Evolutionary conservation across 1,139 yeast genomes (phyloP), one percentile per base, ranked within the genome.

Genomic region (Hemisphaericaspora xylofermentans): DNA sequence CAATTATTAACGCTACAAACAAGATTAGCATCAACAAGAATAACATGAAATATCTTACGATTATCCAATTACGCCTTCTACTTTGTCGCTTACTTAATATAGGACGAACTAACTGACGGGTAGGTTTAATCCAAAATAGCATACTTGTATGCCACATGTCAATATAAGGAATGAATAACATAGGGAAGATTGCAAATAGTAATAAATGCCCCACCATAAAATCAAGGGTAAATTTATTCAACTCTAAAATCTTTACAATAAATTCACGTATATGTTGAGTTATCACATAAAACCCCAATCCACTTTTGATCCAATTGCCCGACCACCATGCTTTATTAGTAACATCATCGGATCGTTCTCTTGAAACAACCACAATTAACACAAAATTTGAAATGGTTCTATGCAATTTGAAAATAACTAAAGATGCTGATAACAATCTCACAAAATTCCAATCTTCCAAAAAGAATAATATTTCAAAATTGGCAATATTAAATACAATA

Each of bases 251-350:
- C 53, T 88, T 88, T 30, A 88, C 84, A 6, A 79, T 42, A 37
- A 72, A 74, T 56, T 88, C 96, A 44, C 95, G 64, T 4, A 77
- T 38, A 0, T 93, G 89, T 52, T 86, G 94, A 0, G 83, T 68
- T 2, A 86, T 41, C 1, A 74, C 63, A 31, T 72, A 59, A 76
- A 79, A 74, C 1, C 89, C 87, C 30, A 82, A 62, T 1, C 77
- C 79, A n/a, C 77, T 71, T 10, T 63, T 65, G 32, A 73, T 56
- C 96, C 96, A 88, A 38, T 70, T 73, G 0, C 95, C 96, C 0
- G 88, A 77, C 96, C 96, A 88, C 95, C 96, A 88, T 0, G 91
- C 82, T 21, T 73, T 56, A 53, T 84, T 85, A 2, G 84, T 58
- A 29, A 64, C 63, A 45, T 78, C 82, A 44, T 73, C 77, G 33